Percentiles rank a stretch among this genome's conserved stretches.
These are phyloP conservation scores for Cenchrus fungigraminus DNA, from an alignment of 176 grass and related monocot species.

Conservation along the genomic window DNA sequence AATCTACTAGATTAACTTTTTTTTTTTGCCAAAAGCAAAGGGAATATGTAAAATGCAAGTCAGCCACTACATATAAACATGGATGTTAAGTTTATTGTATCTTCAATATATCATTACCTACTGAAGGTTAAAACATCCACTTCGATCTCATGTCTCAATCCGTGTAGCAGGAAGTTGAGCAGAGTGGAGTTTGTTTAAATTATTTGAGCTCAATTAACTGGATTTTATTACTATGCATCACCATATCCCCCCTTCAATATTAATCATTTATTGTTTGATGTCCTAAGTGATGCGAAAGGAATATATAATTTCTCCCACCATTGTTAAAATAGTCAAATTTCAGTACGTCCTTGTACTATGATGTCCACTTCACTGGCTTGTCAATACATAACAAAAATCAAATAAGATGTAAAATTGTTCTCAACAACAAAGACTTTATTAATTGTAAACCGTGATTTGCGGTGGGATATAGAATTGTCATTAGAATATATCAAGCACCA, in stretches of 20 bases:
- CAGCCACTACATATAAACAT: neutral
- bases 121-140: constrained; percentile 49
- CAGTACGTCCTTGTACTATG: constrained; percentile 6
- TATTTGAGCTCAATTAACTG: neutral
- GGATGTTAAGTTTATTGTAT: constrained; percentile 26
- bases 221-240: neutral
- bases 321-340: neutral
- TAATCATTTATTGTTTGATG: neutral
- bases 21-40: neutral
- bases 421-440: neutral
- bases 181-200: neutral
- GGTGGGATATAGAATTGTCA: neutral
- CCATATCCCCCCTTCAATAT: neutral
- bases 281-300: constrained; percentile 22
- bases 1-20: neutral
- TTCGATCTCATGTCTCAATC: constrained; percentile 29
- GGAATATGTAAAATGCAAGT: neutral
- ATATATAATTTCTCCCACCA: constrained; percentile 1
- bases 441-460: neutral
- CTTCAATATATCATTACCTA: constrained; percentile 40
- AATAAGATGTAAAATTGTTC: neutral
- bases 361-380: constrained; percentile 14
- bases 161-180: constrained; percentile 14
- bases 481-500: neutral
- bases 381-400: constrained; percentile 11